A percentile compares a stretch with the other conserved stretches of the same genome.
Evolutionary conservation across 225 moss, liverwort and hornwort species (phyloP).

Genomic region (Sphagnum contortum): DNA sequence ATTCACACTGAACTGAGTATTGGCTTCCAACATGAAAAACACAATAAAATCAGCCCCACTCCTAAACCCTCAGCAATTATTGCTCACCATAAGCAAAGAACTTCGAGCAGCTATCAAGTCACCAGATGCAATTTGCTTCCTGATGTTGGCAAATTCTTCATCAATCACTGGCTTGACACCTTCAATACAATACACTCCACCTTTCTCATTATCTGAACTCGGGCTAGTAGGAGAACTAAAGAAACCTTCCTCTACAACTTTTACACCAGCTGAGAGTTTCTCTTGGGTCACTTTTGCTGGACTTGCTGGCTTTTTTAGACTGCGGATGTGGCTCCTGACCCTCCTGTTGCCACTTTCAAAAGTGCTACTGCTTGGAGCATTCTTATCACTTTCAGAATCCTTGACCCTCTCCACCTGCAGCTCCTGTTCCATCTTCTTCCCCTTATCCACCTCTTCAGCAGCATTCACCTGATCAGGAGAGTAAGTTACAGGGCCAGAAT

Average conservation of each 20-base stretch:
- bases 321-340: too few relatives aligned
- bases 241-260: too few relatives aligned
- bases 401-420: slow-evolving; percentile 45
- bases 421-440: slow-evolving; percentile 22
- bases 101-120: slow-evolving; percentile 34
- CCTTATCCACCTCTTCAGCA: slow-evolving; percentile 15
- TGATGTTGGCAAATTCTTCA: slow-evolving; percentile 23
- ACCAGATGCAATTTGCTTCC: slow-evolving; percentile 44
- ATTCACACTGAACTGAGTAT: too few relatives aligned
- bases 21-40: too few relatives aligned
- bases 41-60: too few relatives aligned
- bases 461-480: too few relatives aligned
- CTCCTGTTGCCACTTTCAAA: too few relatives aligned
- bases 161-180: slow-evolving; percentile 19
- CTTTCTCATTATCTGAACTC: slow-evolving; percentile 3
- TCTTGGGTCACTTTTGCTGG: slow-evolving; percentile 4
- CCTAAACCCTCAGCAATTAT: too few relatives aligned
- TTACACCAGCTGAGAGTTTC: too few relatives aligned
- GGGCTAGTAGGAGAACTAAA: slow-evolving; percentile 1
- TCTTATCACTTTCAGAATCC: slow-evolving; percentile 20
- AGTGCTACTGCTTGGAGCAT: slow-evolving; percentile 35
- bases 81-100: slow-evolving; percentile 42
- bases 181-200: neutral
- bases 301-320: slow-evolving; percentile 13
- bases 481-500: too few relatives aligned